Percentiles rank a stretch among this genome's conserved stretches.
These are phyloP conservation scores for Candida xiaguanensis DNA, from an alignment of 805 yeast species.

Conservation along the genomic window DNA sequence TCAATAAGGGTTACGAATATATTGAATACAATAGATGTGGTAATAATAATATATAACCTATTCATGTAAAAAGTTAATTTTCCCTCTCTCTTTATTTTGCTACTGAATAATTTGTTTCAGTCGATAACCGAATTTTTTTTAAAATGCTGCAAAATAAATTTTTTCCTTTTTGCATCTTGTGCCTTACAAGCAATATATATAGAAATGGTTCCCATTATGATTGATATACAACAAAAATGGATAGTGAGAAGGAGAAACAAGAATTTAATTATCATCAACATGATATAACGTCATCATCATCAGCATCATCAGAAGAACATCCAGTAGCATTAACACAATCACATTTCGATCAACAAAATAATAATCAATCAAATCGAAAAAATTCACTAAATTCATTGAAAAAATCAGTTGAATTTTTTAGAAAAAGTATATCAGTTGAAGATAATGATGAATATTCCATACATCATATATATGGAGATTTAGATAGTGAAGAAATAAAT, in stretches of 20 bases:
- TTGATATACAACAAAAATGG: not conserved
- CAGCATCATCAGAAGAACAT: slow-evolving; percentile 10
- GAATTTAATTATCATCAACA: slow-evolving; percentile 3
- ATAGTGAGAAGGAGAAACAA: slow-evolving; percentile 8
- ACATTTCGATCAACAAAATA: slow-evolving; percentile 8
- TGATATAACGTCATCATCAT: slow-evolving; percentile 11
- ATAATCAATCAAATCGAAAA: slow-evolving; percentile 11
- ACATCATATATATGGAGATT: slow-evolving; percentile 30
- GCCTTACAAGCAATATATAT: not conserved
- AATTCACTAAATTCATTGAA: slow-evolving; percentile 14
- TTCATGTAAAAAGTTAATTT: too few species aligned
- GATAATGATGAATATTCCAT: slow-evolving; percentile 16
- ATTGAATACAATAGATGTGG: too few species aligned
- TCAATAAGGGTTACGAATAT: too few species aligned
- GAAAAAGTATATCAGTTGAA: slow-evolving; percentile 11
- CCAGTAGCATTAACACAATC: slow-evolving; percentile 15
- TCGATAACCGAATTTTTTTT: slow-evolving; percentile 3
- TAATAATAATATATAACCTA: too few species aligned
- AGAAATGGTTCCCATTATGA: too few species aligned
- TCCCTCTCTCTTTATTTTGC: too few species aligned
- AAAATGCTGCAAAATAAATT: not conserved
- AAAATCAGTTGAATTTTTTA: slow-evolving; percentile 16
- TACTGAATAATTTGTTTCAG: not conserved
- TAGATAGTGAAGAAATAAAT: slow-evolving; percentile 26
- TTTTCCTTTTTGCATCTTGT: not conserved